Base-by-base conservation (phyloP, 1,284 basidiomycete genomes). In the Rhodofomes roseus region DNA sequence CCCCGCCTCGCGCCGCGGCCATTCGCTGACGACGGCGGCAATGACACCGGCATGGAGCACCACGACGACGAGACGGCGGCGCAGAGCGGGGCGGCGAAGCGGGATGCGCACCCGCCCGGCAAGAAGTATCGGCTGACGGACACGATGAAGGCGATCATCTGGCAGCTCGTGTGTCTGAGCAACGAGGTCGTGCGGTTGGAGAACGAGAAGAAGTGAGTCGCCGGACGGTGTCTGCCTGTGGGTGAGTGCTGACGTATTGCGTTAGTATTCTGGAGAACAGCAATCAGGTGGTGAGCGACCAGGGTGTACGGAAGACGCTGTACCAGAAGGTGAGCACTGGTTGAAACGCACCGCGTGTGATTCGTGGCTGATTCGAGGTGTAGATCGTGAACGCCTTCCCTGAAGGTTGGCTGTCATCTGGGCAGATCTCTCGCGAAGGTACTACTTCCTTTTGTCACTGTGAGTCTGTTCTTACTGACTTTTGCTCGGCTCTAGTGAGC, bases 191-290 rank as follows among this genome's bases (percentile, higher is more conserved):
- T 87, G 73, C 74, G 88, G 65, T 74, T 93, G 71, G 89, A 91
- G 76, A 92, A 92, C 68, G 89, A 92, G 82, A 92, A 91, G 74
- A 90, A 90, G 89, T 92, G 69, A 34, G 88, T 48, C 81, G 20
- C 3, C 29, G 34, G 2, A 25, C 43, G 58, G 44, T 57, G n/a
- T 34, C 41, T 56, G 57, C 43, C n/a, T 39, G 36, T 36, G 41
- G 9, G 39, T 12, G 23, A 56, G 55, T 36, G 12, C 12, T 55
- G n/a, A 20, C 11, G 18, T 5, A 7, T 29, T 7, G 4, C 25
- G 27, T 59, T 62, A 92, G 90, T 66, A 71, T 77, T 20, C 73
- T 90, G 43, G 90, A 92, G 68, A 82, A 82, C 7, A 84, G 79
- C 25, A 83, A 85, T 44, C 78, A 84, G 54, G 82, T 86, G 65